Conservation (phyloP, 257 asterid species). For the Nicotiana undulata region DNA sequence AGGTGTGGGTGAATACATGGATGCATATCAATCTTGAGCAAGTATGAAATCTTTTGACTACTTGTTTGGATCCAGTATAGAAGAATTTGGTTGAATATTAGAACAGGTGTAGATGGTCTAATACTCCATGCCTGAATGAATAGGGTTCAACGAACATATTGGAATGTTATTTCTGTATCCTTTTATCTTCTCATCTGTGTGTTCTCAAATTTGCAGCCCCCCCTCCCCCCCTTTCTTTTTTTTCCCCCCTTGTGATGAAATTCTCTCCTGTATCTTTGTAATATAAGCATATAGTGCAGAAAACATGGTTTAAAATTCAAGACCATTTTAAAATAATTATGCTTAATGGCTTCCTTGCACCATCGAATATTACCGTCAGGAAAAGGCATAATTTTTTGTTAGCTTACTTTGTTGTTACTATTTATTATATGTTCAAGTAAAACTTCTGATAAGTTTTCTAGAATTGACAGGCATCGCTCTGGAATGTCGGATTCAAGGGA, state of each 20-base stretch:
- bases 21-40: not conserved
- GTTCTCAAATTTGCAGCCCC: not conserved
- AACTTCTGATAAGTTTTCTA: slow-evolving; percentile 1
- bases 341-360: not conserved
- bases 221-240: no score
- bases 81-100: not conserved
- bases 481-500: slow-evolving; percentile 49
- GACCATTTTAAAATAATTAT: not conserved
- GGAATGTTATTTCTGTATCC: not conserved
- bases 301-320: not conserved
- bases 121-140: not conserved
- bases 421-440: not conserved
- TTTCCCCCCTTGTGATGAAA: not conserved
- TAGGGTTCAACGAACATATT: not conserved
- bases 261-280: not conserved
- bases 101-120: not conserved
- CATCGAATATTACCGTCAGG: not conserved
- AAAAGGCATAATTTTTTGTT: not conserved
- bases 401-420: not conserved
- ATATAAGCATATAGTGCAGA: not conserved
- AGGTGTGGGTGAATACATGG: not conserved
- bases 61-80: not conserved
- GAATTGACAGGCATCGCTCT: slow-evolving; percentile 29
- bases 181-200: not conserved
- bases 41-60: not conserved